A percentile compares a stretch with the other conserved stretches of the same genome.
These are phyloP conservation scores for Yamadazyma sp. DNA, from an alignment of 805 yeast species.

Conservation along the genomic window DNA sequence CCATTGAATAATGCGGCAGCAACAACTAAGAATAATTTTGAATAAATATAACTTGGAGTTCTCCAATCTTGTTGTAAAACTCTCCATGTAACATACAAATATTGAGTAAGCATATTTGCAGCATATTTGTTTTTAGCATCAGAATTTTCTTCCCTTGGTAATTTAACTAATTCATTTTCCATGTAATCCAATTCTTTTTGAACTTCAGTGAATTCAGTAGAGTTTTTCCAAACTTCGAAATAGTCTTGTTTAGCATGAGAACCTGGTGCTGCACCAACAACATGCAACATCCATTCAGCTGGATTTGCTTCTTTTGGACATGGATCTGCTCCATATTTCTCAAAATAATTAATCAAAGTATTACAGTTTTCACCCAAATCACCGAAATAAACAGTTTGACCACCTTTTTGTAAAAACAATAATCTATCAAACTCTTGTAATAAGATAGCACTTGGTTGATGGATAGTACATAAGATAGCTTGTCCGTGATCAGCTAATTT, in stretches of 20 bases:
- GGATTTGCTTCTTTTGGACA: conserved; percentile 39
- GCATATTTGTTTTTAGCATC: conserved; percentile 31
- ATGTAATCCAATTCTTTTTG: conserved; percentile 57
- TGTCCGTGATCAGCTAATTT: conserved; percentile 41
- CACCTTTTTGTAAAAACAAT: conserved; percentile 67
- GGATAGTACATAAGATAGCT: conserved; percentile 57
- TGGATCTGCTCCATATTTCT: conserved; percentile 60
- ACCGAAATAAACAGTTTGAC: conserved; percentile 78
- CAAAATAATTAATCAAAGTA: conserved; percentile 62
- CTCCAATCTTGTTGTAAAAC: conserved; percentile 44
- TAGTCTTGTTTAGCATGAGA: conserved; percentile 71
- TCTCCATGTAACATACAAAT: conserved; percentile 29
- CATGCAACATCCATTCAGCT: conserved; percentile 85
- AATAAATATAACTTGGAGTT: conserved; percentile 57
- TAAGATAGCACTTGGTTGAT: conserved; percentile 81
- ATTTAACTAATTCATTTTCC: conserved; percentile 48
- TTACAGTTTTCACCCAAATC: conserved; percentile 66
- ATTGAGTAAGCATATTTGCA: conserved; percentile 25
- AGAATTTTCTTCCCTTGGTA: conserved; percentile 22
- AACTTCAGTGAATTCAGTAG: conserved; percentile 58
- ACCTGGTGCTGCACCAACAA: conserved; percentile 81
- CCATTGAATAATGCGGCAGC: conserved; percentile 65
- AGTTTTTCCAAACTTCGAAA: conserved; percentile 72
- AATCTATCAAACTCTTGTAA: conserved; percentile 77
- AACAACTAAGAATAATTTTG: conserved; percentile 57